These are phyloP conservation scores for Colletotrichum kahawae DNA, from an alignment of 2,329 filamentous ascomycete genomes.

Conservation along the genomic window DNA sequence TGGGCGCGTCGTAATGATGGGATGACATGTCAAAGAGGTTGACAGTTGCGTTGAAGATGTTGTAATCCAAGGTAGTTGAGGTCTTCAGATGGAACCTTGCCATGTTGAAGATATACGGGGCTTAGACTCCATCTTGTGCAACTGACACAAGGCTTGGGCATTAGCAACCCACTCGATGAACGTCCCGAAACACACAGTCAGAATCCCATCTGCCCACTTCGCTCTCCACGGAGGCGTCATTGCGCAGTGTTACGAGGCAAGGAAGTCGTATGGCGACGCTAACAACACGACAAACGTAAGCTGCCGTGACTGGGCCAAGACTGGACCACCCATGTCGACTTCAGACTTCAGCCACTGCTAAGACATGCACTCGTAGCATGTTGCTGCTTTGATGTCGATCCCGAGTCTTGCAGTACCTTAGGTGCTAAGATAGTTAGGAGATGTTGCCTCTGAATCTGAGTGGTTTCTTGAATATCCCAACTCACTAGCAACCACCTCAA, in stretches of 20 bases:
- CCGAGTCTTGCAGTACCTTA: not conserved
- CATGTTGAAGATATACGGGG: not conserved
- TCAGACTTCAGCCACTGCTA: not conserved
- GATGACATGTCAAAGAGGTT: not conserved
- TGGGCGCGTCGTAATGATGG: not conserved
- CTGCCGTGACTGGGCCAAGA: not conserved
- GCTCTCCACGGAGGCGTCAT: conserved; percentile 14
- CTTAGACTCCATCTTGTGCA: not conserved
- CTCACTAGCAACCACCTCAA: not conserved
- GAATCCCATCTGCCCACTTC: not conserved
- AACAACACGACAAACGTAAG: conserved; percentile 3
- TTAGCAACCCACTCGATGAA: not conserved
- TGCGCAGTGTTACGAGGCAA: not conserved
- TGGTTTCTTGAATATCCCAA: not conserved
- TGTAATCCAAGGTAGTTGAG: not conserved
- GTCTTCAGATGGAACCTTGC: not conserved
- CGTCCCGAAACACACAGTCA: not conserved
- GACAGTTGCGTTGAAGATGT: not conserved
- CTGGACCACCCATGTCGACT: not conserved
- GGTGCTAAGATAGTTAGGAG: not conserved
- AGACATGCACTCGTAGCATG: not conserved
- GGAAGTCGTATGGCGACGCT: not conserved
- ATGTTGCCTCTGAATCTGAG: not conserved
- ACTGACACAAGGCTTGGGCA: not conserved
- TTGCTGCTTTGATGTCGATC: not conserved